Conservation (phyloP, 768 basidiomycete species). For the Phylloporus arenicola region DNA sequence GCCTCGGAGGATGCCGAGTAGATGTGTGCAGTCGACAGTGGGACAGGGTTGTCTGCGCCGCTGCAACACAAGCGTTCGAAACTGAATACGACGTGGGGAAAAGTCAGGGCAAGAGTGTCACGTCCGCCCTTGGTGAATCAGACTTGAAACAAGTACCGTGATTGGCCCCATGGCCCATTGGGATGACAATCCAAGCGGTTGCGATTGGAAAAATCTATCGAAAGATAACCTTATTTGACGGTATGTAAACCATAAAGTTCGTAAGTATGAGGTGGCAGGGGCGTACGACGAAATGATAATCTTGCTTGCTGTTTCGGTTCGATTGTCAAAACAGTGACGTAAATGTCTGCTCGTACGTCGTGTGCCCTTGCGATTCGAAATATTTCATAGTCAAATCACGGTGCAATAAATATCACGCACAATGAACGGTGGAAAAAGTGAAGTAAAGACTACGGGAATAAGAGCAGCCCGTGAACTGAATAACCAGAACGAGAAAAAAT, state of each 20-base stretch:
- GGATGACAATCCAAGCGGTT: background rate
- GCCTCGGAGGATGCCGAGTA: background rate
- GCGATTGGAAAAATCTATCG: background rate
- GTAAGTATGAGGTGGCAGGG: background rate
- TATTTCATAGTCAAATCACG: background rate
- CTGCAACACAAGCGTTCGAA: background rate
- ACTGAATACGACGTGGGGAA: background rate
- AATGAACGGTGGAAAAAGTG: background rate
- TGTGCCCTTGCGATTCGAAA: background rate
- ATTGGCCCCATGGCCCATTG: background rate
- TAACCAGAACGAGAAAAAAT: background rate
- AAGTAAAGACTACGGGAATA: background rate
- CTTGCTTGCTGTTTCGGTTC: background rate
- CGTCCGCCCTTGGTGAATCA: background rate
- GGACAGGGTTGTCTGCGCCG: background rate
- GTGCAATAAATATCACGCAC: background rate
- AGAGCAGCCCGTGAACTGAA: background rate
- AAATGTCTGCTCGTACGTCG: background rate
- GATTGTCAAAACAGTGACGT: background rate
- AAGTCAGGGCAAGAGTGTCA: background rate
- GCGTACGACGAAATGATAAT: background rate
- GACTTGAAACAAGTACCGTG: background rate
- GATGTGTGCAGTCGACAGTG: background rate
- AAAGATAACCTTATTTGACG: background rate
- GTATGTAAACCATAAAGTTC: background rate